phyloP scores from a whole-genome alignment of 2,329 filamentous ascomycete genomes.

The Xylariales sp. region DNA sequence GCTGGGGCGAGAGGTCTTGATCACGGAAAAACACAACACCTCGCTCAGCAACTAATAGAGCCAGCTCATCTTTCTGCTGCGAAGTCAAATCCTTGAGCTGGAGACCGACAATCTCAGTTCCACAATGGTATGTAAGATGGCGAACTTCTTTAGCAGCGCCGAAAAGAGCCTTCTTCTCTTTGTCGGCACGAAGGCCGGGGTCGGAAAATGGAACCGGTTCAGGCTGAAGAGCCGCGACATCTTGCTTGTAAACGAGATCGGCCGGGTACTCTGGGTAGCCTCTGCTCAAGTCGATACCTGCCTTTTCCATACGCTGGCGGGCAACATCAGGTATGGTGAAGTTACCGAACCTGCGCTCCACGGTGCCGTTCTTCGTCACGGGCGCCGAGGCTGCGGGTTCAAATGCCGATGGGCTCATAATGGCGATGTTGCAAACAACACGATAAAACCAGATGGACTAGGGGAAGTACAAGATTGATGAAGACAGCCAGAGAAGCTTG shows the following conservation, averaged over 20 bases:
- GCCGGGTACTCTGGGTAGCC: constrained; percentile 17
- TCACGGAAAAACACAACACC: constrained; percentile 31
- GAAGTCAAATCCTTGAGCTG: constrained; percentile 23
- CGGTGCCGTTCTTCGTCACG: not conserved
- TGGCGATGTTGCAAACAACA: constrained; percentile 2
- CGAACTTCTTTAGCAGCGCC: constrained; percentile 23
- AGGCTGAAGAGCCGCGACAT: constrained; percentile 8
- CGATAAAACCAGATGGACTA: not conserved
- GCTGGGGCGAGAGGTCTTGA: constrained; percentile 21
- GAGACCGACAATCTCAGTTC: constrained; percentile 27
- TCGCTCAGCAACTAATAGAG: constrained; percentile 17
- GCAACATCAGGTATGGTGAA: constrained; percentile 25
- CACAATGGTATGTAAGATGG: constrained; percentile 17
- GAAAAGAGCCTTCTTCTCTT: constrained; percentile 27
- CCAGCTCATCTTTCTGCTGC: constrained; percentile 20
- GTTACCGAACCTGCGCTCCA: constrained; percentile 20
- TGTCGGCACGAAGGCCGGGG: constrained; percentile 1
- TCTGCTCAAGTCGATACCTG: constrained; percentile 22
- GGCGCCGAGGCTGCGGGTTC: not conserved
- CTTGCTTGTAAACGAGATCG: constrained; percentile 10
- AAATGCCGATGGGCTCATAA: constrained; percentile 23
- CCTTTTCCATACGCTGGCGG: constrained; percentile 18
- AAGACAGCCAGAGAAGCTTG: not conserved
- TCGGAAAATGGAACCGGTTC: constrained; percentile 9
- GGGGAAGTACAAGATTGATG: not conserved